phyloP scores from a whole-genome alignment of 805 yeast genomes.

The Wickerhamiella bombiphila region DNA sequence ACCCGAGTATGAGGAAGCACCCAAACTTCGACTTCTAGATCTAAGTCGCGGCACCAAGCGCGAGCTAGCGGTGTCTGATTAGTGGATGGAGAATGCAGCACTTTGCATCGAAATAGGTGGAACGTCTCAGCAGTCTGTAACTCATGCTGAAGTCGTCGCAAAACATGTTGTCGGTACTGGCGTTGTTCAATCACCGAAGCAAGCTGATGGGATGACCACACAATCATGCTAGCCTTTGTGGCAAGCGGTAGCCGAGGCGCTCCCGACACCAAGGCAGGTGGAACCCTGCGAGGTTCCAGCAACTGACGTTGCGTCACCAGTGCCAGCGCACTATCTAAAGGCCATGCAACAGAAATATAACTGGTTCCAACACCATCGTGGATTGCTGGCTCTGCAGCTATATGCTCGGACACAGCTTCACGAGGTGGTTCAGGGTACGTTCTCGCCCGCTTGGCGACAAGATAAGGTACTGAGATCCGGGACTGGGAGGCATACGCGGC shows the following conservation, averaged over 20 bases:
- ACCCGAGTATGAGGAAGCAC: constrained; percentile 12
- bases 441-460: constrained; percentile 1
- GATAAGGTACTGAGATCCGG: constrained; percentile 4
- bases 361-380: constrained; percentile 8
- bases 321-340: constrained; percentile 15
- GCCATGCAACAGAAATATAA: constrained; percentile 14
- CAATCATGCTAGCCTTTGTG: constrained; percentile 2
- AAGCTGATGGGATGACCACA: constrained; percentile 9
- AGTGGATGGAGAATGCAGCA: constrained; percentile 25
- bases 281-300: not conserved
- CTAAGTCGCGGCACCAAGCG: constrained; percentile 36
- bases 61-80: constrained; percentile 22
- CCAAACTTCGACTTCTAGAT: constrained; percentile 30
- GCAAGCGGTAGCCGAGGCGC: constrained; percentile 5
- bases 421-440: constrained; percentile 3
- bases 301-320: constrained; percentile 12
- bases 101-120: constrained; percentile 29
- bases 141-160: constrained; percentile 6
- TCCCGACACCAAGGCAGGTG: constrained; percentile 5
- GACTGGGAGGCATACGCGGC: not conserved
- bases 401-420: constrained; percentile 5
- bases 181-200: constrained; percentile 5
- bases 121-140: constrained; percentile 8
- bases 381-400: constrained; percentile 7
- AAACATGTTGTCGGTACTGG: constrained; percentile 3